Evolutionary conservation across 2,329 filamentous ascomycete genomes (phyloP).

Genomic region (Alternaria sp.): DNA sequence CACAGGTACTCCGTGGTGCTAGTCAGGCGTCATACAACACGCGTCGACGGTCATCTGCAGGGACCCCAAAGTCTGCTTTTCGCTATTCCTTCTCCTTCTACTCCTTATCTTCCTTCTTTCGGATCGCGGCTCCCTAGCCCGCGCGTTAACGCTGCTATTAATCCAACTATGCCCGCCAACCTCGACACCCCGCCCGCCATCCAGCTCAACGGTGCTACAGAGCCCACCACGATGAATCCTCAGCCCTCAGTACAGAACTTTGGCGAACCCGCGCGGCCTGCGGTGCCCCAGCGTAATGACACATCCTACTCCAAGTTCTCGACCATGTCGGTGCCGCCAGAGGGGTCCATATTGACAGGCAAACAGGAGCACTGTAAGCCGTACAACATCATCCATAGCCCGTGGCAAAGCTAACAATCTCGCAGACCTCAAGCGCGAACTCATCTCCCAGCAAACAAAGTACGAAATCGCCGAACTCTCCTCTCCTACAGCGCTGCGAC

Average conservation of each 20-base stretch:
- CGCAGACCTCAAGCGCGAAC: constrained; percentile 91
- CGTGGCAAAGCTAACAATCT: constrained; percentile 8
- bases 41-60: constrained; percentile 25
- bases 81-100: constrained; percentile 6
- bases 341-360: constrained; percentile 75
- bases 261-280: constrained; percentile 31
- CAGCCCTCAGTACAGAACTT: constrained; percentile 27
- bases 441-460: constrained; percentile 87
- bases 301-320: constrained; percentile 49
- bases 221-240: constrained; percentile 40
- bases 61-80: constrained; percentile 4
- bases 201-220: constrained; percentile 40
- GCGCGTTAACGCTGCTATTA: constrained; percentile 8
- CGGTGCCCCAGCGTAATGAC: constrained; percentile 30
- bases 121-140: constrained; percentile 11
- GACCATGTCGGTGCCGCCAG: constrained; percentile 57
- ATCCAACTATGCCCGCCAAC: constrained; percentile 33
- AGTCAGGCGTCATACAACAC: constrained; percentile 39
- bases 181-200: constrained; percentile 34
- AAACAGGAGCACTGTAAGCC: constrained; percentile 95
- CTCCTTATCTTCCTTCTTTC: constrained; percentile 4
- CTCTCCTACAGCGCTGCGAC: constrained; percentile 89
- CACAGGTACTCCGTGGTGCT: constrained; percentile 22
- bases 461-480: constrained; percentile 92
- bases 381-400: background rate